These are phyloP conservation scores for Tricladium varicosporioides DNA, from an alignment of 2,329 filamentous ascomycete genomes.

Conservation along the genomic window DNA sequence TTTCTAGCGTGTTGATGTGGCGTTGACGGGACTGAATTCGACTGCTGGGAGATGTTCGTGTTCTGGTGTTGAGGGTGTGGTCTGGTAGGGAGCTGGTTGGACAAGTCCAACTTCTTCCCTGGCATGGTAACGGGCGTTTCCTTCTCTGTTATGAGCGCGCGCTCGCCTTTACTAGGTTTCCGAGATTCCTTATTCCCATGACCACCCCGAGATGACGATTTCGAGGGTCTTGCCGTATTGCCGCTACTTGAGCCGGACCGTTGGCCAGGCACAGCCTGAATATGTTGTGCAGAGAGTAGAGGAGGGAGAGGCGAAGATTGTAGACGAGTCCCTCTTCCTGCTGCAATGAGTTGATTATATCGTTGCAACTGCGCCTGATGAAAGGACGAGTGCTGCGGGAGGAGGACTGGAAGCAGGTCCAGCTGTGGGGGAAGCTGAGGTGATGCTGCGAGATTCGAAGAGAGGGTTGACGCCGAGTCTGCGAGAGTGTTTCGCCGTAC, in stretches of 20 bases:
- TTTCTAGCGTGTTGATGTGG: constrained; percentile 85
- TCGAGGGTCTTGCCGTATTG: constrained; percentile 33
- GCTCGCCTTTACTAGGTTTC: constrained; percentile 57
- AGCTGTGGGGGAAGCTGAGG: constrained; percentile 41
- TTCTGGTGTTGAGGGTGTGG: constrained; percentile 43
- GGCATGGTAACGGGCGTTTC: constrained; percentile 40
- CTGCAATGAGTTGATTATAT: constrained; percentile 64
- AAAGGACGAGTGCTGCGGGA: constrained; percentile 57
- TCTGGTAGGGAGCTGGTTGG: constrained; percentile 29
- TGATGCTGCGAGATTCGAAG: constrained; percentile 28
- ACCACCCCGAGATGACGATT: constrained; percentile 48
- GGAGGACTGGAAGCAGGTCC: constrained; percentile 54
- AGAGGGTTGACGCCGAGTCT: constrained; percentile 21
- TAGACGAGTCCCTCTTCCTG: constrained; percentile 47
- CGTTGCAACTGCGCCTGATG: constrained; percentile 62
- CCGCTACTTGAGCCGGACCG: constrained; percentile 54
- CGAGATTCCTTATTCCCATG: constrained; percentile 61
- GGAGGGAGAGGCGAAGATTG: constrained; percentile 55
- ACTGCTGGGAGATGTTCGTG: constrained; percentile 60
- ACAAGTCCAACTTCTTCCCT: constrained; percentile 32
- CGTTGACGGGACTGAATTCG: constrained; percentile 89
- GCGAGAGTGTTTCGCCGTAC: constrained; percentile 35
- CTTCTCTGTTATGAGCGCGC: constrained; percentile 60
- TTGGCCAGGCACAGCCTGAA: constrained; percentile 48
- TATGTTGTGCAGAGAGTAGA: constrained; percentile 53